Conservation (phyloP, 768 basidiomycete genomes). For the Sarcodon sp. region DNA sequence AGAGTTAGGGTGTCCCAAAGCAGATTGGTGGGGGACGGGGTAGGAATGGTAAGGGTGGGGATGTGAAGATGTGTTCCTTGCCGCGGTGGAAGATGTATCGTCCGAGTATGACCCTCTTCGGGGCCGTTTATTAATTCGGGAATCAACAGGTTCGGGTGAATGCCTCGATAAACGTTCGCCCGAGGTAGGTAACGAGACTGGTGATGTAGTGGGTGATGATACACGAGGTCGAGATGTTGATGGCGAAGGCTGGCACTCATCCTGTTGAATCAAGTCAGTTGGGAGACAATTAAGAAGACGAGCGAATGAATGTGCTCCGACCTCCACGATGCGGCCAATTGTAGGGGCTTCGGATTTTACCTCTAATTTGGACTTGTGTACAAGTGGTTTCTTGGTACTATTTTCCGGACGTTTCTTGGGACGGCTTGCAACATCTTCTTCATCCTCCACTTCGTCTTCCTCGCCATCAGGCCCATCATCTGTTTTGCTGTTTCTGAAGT, state of each 20-base stretch:
- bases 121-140: too few species aligned
- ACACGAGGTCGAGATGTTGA: background rate
- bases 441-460: constrained; percentile 26
- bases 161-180: too few species aligned
- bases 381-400: background rate
- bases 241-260: background rate
- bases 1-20: background rate
- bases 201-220: background rate
- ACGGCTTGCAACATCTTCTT: constrained; percentile 9
- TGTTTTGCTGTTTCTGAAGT: constrained; percentile 28
- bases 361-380: background rate
- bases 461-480: constrained; percentile 16
- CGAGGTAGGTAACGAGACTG: background rate
- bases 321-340: background rate
- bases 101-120: too few species aligned
- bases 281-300: background rate
- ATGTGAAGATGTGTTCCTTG: too few species aligned
- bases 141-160: too few species aligned
- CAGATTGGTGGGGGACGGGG: background rate
- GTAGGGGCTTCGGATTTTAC: background rate
- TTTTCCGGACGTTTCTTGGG: background rate
- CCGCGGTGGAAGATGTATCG: too few species aligned
- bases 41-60: too few species aligned
- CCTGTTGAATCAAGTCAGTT: background rate
- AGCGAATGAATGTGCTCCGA: background rate